Evolutionary conservation across 169 alveolate species (phyloP).

Genomic region (Eimeria sp.): DNA sequence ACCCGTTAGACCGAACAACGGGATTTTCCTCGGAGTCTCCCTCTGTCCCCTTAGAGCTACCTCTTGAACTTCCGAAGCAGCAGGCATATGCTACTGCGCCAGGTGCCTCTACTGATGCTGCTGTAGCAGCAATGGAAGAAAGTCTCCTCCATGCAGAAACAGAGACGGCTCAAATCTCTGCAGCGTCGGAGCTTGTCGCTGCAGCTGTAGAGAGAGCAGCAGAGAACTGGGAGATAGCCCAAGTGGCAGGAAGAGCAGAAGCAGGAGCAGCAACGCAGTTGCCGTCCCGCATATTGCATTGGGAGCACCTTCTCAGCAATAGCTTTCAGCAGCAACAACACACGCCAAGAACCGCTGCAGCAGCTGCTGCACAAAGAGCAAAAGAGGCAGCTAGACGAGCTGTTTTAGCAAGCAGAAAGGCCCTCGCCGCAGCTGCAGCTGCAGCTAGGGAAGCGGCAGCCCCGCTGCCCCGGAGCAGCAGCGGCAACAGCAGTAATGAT

Average conservation of each 20-base stretch:
- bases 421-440: conserved; percentile 24
- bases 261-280: conserved; percentile 26
- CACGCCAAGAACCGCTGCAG: conserved; percentile 25
- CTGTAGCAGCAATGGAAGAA: background rate
- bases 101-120: background rate
- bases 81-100: conserved; percentile 9
- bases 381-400: conserved; percentile 58
- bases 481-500: background rate
- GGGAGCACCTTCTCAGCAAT: conserved; percentile 30
- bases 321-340: conserved; percentile 37
- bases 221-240: background rate
- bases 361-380: conserved; percentile 41
- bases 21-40: background rate
- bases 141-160: background rate
- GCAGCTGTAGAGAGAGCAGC: conserved; percentile 58
- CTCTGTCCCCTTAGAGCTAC: conserved; percentile 22
- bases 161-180: background rate
- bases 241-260: background rate
- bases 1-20: background rate
- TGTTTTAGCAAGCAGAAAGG: conserved; percentile 35
- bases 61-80: conserved; percentile 6
- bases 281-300: background rate
- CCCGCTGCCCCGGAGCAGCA: conserved; percentile 32
- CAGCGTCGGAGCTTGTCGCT: conserved; percentile 40
- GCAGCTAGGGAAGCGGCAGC: conserved; percentile 58